Conservation (phyloP, 192 early-diverging fungal genomes). For the Gamsiella multidivaricata region DNA sequence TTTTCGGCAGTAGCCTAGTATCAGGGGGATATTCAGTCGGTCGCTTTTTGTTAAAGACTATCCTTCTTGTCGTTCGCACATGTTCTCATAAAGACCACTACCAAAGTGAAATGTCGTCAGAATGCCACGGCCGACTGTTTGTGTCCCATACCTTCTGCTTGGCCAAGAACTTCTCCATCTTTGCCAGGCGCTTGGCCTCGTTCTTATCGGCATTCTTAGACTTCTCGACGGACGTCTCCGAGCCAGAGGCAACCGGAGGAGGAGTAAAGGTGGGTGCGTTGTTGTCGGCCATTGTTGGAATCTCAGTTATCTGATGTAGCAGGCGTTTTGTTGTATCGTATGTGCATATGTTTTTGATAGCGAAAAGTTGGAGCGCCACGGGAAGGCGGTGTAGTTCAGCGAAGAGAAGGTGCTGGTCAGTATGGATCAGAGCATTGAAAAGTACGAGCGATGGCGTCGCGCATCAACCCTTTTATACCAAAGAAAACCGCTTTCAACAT, state of each 20-base stretch:
- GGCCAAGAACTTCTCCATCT: slow-evolving; percentile 92
- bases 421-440: slow-evolving; percentile 16
- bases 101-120: too few species aligned
- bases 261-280: slow-evolving; percentile 26
- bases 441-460: slow-evolving; percentile 1
- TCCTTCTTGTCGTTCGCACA: too few species aligned
- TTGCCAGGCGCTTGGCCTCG: slow-evolving; percentile 90
- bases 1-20: slow-evolving; percentile 55
- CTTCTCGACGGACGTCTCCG: slow-evolving; percentile 47
- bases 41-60: background rate
- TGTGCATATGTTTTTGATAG: background rate
- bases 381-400: background rate
- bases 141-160: slow-evolving; percentile 91
- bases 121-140: too few species aligned
- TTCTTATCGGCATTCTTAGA: slow-evolving; percentile 91
- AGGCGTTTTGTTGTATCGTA: background rate
- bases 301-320: slow-evolving; percentile 14
- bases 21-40: background rate
- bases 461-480: slow-evolving; percentile 11
- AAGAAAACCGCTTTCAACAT: background rate
- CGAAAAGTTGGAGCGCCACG: background rate
- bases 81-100: too few species aligned
- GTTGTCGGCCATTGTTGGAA: slow-evolving; percentile 50
- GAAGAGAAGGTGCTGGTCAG: background rate
- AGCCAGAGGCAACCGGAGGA: slow-evolving; percentile 25